These are phyloP conservation scores for Spencermartinsiella ligniputridi DNA, from an alignment of 1,139 yeast species.

Conservation along the genomic window DNA sequence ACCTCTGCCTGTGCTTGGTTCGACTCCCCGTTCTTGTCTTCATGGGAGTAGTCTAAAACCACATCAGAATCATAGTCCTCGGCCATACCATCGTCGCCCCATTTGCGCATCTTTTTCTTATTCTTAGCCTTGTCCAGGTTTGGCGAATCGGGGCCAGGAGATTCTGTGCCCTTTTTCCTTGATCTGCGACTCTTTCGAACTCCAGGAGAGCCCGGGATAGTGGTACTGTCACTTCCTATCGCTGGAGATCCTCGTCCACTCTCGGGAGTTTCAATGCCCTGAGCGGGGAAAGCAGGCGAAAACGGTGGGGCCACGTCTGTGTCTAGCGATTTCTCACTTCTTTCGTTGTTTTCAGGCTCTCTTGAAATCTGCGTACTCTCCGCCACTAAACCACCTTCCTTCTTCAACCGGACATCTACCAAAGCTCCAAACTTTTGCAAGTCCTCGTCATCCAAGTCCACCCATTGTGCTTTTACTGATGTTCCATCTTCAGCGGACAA, in stretches of 20 bases:
- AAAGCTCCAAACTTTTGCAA: slow-evolving; percentile 31
- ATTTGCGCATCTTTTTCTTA: slow-evolving; percentile 41
- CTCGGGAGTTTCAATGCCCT: background rate
- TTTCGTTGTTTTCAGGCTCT: background rate
- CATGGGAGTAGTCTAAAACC: slow-evolving; percentile 46
- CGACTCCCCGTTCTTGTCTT: slow-evolving; percentile 25
- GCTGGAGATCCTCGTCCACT: slow-evolving; percentile 28
- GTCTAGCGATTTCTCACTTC: background rate
- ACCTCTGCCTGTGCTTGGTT: slow-evolving; percentile 33
- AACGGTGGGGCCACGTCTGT: background rate
- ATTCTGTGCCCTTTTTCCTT: slow-evolving; percentile 16
- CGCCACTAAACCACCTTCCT: slow-evolving; percentile 21
- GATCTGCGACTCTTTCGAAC: slow-evolving; percentile 10
- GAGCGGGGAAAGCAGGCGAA: background rate
- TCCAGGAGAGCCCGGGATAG: background rate
- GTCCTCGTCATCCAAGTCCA: slow-evolving; percentile 21
- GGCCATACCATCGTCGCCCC: slow-evolving; percentile 49
- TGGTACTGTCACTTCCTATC: slow-evolving; percentile 13
- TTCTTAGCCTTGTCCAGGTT: slow-evolving; percentile 13
- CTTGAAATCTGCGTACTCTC: slow-evolving; percentile 2
- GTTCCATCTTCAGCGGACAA: slow-evolving; percentile 17
- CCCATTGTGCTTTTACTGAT: slow-evolving; percentile 10
- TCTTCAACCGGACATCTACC: slow-evolving; percentile 30
- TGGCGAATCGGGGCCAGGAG: slow-evolving; percentile 16
- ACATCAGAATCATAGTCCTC: slow-evolving; percentile 39